Conservation (phyloP, 2,329 filamentous ascomycete species). For the Parastagonospora avenae region DNA sequence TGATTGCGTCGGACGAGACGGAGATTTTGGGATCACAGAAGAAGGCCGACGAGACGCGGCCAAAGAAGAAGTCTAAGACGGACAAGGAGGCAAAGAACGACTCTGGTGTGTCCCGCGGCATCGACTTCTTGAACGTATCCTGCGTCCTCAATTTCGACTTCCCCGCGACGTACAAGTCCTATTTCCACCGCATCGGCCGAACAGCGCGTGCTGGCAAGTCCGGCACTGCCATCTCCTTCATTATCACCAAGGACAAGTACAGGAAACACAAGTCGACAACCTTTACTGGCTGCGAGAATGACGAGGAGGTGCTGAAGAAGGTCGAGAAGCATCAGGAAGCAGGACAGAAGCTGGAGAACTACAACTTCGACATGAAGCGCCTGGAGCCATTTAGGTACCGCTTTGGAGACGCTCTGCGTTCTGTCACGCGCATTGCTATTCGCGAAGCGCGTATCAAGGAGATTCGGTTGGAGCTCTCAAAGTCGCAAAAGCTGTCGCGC, state of each 20-base stretch:
- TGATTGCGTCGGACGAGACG: slow-evolving; percentile 93
- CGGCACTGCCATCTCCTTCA: slow-evolving; percentile 95
- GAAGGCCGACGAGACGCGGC: slow-evolving; percentile 45
- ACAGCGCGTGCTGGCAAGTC: slow-evolving; percentile 90
- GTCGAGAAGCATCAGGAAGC: slow-evolving; percentile 83
- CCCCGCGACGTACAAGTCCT: slow-evolving; percentile 83
- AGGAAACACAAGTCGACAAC: slow-evolving; percentile 89
- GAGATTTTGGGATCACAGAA: slow-evolving; percentile 72
- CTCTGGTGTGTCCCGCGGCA: slow-evolving; percentile 92
- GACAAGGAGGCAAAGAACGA: slow-evolving; percentile 73
- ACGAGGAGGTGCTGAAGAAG: slow-evolving; percentile 81
- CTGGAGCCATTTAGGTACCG: slow-evolving; percentile 94
- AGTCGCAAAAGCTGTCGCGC: slow-evolving; percentile 78
- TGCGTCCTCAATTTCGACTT: slow-evolving; percentile 94
- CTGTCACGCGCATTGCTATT: slow-evolving; percentile 87
- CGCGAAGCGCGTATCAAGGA: slow-evolving; percentile 89
- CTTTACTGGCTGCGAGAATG: slow-evolving; percentile 74
- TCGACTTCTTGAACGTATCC: slow-evolving; percentile 91
- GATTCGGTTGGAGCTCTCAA: slow-evolving; percentile 85
- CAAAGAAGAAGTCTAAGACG: slow-evolving; percentile 63
- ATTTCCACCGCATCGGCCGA: slow-evolving; percentile 94
- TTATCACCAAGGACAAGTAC: slow-evolving; percentile 80
- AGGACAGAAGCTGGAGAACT: slow-evolving; percentile 83
- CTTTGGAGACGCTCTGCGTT: slow-evolving; percentile 81
- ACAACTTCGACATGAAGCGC: slow-evolving; percentile 92